Percentiles rank a stretch among this genome's conserved stretches.
phyloP scores from a whole-genome alignment of 169 alveolate genomes.

The Cryptosporidium sp. region DNA sequence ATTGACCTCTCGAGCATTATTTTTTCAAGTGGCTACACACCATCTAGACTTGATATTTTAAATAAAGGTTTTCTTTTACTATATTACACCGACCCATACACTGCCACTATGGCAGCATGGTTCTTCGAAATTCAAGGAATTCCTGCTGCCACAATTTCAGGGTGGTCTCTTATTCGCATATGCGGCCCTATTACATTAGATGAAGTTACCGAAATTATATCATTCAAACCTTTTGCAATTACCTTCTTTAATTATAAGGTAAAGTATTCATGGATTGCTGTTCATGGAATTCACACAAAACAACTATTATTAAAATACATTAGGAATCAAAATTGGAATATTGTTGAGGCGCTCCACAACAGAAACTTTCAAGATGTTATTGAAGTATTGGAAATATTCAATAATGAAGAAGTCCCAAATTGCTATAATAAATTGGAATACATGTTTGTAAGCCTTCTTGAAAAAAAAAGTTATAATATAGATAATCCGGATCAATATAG shows the following conservation, averaged over 20 bases:
- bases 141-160: slow-evolving; percentile 61
- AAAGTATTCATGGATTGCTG: slow-evolving; percentile 66
- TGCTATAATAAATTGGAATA: slow-evolving; percentile 18
- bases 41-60: slow-evolving; percentile 28
- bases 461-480: slow-evolving; percentile 13
- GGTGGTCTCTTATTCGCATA: slow-evolving; percentile 65
- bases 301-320: slow-evolving; percentile 10
- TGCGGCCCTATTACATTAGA: slow-evolving; percentile 46
- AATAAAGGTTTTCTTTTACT: slow-evolving; percentile 46
- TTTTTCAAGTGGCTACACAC: slow-evolving; percentile 70
- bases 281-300: slow-evolving; percentile 67
- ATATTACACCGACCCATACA: slow-evolving; percentile 38
- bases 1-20: slow-evolving; percentile 37
- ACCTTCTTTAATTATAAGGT: slow-evolving; percentile 35
- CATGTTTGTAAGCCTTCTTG: slow-evolving; percentile 24
- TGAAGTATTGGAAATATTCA: slow-evolving; percentile 39
- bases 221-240: not conserved
- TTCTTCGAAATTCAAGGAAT: slow-evolving; percentile 57
- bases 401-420: slow-evolving; percentile 13
- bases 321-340: slow-evolving; percentile 49
- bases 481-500: slow-evolving; percentile 12
- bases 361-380: slow-evolving; percentile 63
- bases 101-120: slow-evolving; percentile 76
- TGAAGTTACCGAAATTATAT: slow-evolving; percentile 14
- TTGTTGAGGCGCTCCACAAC: slow-evolving; percentile 43